Conservation (phyloP, 2,329 filamentous ascomycete genomes). For the Blastomyces gilchristii region DNA sequence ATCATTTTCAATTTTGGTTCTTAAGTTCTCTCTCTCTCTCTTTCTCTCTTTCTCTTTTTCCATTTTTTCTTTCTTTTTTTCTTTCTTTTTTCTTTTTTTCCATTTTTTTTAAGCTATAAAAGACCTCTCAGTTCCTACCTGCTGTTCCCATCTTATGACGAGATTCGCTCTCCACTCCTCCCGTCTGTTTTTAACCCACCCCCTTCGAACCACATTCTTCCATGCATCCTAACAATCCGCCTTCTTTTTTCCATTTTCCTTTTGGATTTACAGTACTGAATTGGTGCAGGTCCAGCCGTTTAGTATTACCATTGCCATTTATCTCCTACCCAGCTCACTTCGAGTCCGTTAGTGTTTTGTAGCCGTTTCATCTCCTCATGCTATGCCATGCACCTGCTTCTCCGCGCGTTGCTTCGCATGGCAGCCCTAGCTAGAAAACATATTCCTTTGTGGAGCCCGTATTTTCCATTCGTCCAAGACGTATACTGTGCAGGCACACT, state of each 20-base stretch:
- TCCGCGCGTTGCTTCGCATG: background rate
- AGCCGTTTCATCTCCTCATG: background rate
- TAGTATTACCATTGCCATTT: background rate
- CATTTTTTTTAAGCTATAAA: background rate
- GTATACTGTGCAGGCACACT: background rate
- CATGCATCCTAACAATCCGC: no score
- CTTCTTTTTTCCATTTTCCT: background rate
- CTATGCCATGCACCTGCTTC: background rate
- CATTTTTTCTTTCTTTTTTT: no score
- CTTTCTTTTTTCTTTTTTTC: no score
- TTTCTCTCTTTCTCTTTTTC: no score
- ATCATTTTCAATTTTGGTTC: background rate
- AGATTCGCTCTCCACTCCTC: background rate
- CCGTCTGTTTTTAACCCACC: background rate
- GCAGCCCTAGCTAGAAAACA: background rate
- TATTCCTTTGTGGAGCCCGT: background rate
- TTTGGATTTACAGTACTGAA: background rate
- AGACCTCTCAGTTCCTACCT: background rate
- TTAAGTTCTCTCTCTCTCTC: no score
- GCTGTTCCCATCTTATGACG: background rate
- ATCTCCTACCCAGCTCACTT: background rate
- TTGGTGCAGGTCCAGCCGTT: background rate
- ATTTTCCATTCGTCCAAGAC: background rate
- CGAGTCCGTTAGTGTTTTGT: background rate
- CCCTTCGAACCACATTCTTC: background rate